A percentile compares a stretch with the other conserved stretches of the same genome.
phyloP scores from a whole-genome alignment of 169 alveolate species.

The Plasmodium gonderi region DNA sequence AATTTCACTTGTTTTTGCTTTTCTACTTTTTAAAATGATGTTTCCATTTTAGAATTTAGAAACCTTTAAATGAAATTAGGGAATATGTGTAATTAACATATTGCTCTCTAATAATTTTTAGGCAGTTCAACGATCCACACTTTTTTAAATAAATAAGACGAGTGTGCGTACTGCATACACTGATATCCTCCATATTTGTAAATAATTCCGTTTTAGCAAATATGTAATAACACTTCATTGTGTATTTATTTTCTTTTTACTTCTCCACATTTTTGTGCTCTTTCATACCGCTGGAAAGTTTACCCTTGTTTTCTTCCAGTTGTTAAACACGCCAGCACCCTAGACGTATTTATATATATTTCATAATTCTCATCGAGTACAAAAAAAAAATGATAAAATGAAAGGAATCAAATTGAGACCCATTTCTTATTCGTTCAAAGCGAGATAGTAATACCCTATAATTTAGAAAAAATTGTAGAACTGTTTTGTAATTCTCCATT shows the following conservation, averaged over 20 bases:
- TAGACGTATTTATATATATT: no score
- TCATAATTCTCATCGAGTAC: no score
- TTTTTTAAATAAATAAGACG: not conserved
- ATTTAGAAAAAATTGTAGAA: not conserved
- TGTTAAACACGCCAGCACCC: no score
- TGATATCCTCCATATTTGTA: not conserved
- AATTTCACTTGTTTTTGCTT: not conserved
- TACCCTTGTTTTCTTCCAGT: no score
- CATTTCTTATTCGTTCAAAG: not conserved
- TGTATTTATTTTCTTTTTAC: not conserved
- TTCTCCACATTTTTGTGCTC: not conserved
- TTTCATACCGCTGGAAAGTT: not conserved
- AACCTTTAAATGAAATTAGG: not conserved
- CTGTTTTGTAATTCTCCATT: not conserved
- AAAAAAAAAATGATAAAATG: not conserved
- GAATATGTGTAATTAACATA: slow-evolving; percentile 3
- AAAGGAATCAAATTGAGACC: not conserved
- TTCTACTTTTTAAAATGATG: not conserved
- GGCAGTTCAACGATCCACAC: not conserved
- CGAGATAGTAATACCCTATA: not conserved
- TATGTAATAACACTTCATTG: not conserved
- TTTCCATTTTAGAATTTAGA: not conserved
- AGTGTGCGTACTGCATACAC: not conserved
- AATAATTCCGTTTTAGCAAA: slow-evolving; percentile 1
- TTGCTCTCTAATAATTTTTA: not conserved